Conservation (phyloP, 345 rosid genomes). For the Punica granatum region DNA sequence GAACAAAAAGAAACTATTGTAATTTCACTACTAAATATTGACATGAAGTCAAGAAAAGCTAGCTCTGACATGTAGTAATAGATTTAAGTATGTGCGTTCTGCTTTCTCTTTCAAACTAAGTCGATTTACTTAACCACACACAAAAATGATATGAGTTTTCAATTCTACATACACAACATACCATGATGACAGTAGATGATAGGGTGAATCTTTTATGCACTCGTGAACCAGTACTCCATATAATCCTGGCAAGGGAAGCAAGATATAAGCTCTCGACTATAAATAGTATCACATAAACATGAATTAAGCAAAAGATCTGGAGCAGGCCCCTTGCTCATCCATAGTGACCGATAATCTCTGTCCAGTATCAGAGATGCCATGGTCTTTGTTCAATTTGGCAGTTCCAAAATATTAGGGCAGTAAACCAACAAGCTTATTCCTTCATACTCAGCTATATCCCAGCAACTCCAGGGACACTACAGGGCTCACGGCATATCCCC, state of each 20-base stretch:
- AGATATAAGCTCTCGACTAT: neutral
- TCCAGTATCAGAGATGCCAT: too few relatives aligned
- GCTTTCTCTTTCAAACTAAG: neutral
- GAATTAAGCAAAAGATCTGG: neutral
- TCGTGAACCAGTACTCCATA: conserved; percentile 63
- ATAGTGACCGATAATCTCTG: too few relatives aligned
- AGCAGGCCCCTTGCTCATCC: too few relatives aligned
- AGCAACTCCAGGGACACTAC: neutral
- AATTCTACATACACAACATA: conserved; percentile 8
- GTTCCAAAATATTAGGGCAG: neutral
- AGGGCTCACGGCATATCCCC: too few relatives aligned
- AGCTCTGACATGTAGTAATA: neutral
- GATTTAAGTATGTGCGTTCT: too few relatives aligned
- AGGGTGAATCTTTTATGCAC: conserved; percentile 66
- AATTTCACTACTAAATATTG: neutral
- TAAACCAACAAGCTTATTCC: neutral
- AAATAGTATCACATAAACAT: neutral
- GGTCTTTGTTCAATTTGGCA: neutral
- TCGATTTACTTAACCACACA: neutral
- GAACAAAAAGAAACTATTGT: neutral
- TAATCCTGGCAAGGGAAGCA: conserved; percentile 32
- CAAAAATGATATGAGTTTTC: neutral
- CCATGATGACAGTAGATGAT: conserved; percentile 55
- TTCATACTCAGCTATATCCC: neutral
- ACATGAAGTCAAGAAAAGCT: neutral